A percentile compares a stretch with the other conserved stretches of the same genome.
Evolutionary conservation across 2,329 filamentous ascomycete genomes (phyloP).

Genomic region (Periglandula ipomoeae): DNA sequence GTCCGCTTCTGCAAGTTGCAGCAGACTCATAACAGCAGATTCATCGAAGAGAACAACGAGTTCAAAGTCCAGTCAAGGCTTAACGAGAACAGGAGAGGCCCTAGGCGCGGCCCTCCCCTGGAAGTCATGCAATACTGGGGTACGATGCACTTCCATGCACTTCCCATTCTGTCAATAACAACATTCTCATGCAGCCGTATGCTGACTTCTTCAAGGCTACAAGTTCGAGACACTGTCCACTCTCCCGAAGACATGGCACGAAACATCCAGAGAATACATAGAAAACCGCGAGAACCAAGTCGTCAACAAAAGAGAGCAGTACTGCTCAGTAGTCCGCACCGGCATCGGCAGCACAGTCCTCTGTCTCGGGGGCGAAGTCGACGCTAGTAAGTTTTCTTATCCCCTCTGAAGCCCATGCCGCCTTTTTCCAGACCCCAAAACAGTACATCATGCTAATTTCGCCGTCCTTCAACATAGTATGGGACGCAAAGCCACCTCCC

Average conservation of each 20-base stretch:
- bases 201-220: slow-evolving; percentile 53
- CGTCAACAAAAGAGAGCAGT: slow-evolving; percentile 87
- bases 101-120: slow-evolving; percentile 41
- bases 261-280: slow-evolving; percentile 66
- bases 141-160: slow-evolving; percentile 22
- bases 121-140: slow-evolving; percentile 93
- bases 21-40: slow-evolving; percentile 39
- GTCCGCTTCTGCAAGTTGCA: neutral
- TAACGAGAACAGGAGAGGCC: slow-evolving; percentile 35
- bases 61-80: slow-evolving; percentile 57
- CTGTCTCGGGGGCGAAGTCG: slow-evolving; percentile 87
- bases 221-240: slow-evolving; percentile 89
- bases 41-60: slow-evolving; percentile 83
- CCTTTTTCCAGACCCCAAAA: too few species aligned
- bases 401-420: too few species aligned
- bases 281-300: slow-evolving; percentile 60
- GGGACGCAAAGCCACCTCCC: slow-evolving; percentile 67
- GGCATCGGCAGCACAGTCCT: slow-evolving; percentile 68
- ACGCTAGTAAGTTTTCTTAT: slow-evolving; percentile 52
- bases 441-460: neutral
- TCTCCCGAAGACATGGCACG: slow-evolving; percentile 64
- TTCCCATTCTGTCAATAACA: neutral
- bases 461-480: slow-evolving; percentile 41
- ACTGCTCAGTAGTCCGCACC: slow-evolving; percentile 88
- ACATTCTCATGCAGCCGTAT: neutral